Percentiles rank a stretch among this genome's conserved stretches.
These are phyloP conservation scores for Platanus orientalis DNA, from an alignment of 164 flowering plant species.

Conservation along the genomic window DNA sequence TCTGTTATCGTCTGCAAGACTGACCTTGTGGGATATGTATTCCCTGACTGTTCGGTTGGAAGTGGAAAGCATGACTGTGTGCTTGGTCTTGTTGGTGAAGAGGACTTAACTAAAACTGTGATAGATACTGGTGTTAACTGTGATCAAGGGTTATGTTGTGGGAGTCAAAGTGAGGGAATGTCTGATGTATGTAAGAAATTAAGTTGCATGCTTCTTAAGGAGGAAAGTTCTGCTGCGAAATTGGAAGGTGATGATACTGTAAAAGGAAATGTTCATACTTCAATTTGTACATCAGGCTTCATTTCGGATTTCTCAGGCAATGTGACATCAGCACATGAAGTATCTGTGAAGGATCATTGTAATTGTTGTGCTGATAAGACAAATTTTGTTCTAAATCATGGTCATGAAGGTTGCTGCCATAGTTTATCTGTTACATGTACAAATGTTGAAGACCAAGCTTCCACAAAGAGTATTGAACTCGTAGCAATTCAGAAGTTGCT, in stretches of 20 bases:
- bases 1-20: slow-evolving; percentile 59
- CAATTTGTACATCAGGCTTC: slow-evolving; percentile 11
- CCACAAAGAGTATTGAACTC: slow-evolving; percentile 18
- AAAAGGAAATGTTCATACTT: slow-evolving; percentile 12
- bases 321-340: slow-evolving; percentile 13
- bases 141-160: slow-evolving; percentile 7
- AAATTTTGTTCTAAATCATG: slow-evolving; percentile 10
- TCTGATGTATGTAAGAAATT: slow-evolving; percentile 10
- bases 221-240: slow-evolving; percentile 12
- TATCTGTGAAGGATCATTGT: neutral
- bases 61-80: slow-evolving; percentile 2
- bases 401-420: slow-evolving; percentile 19
- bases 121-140: slow-evolving; percentile 13
- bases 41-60: slow-evolving; percentile 21
- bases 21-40: slow-evolving; percentile 46
- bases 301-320: slow-evolving; percentile 18
- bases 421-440: slow-evolving; percentile 19
- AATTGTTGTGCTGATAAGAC: slow-evolving; percentile 26
- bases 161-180: slow-evolving; percentile 5
- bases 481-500: slow-evolving; percentile 40
- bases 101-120: slow-evolving; percentile 8
- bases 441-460: slow-evolving; percentile 13
- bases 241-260: slow-evolving; percentile 5
- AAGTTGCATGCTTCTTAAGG: slow-evolving; percentile 5
- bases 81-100: slow-evolving; percentile 13